These are phyloP conservation scores for Gnaphalium uliginosum DNA, from an alignment of 129 eudicot genomes.

Conservation along the genomic window DNA sequence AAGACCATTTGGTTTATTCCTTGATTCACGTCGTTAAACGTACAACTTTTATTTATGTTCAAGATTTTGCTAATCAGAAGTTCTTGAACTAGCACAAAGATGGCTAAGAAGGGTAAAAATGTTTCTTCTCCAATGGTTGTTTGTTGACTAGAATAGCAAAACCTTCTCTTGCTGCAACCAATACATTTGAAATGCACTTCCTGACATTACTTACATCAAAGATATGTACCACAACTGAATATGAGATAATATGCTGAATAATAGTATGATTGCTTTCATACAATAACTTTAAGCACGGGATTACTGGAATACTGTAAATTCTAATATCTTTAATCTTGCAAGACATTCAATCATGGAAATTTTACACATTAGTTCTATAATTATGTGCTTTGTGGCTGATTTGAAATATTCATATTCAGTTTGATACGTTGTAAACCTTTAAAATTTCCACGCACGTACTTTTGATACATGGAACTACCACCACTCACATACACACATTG, in stretches of 20 bases:
- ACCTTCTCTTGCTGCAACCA: conserved; percentile 6
- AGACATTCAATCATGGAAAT: neutral
- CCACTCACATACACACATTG: neutral
- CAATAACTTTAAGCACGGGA: conserved; percentile 2
- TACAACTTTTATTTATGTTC: neutral
- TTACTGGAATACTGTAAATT: neutral
- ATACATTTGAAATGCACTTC: conserved; percentile 1
- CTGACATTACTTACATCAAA: neutral
- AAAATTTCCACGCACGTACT: neutral
- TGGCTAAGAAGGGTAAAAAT: conserved; percentile 9
- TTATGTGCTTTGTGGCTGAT: neutral
- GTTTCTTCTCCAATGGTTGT: neutral
- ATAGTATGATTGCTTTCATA: neutral
- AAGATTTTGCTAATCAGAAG: conserved; percentile 4
- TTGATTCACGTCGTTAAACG: neutral
- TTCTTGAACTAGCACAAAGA: neutral
- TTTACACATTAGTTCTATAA: neutral
- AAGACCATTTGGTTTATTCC: neutral
- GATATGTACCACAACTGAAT: neutral
- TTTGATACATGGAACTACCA: neutral
- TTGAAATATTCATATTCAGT: conserved; percentile 5
- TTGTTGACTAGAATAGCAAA: neutral
- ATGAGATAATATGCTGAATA: neutral
- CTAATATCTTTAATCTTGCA: neutral
- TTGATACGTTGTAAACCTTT: neutral